Evolutionary conservation across 768 basidiomycete species (phyloP).

Genomic region (Russula sp.): DNA sequence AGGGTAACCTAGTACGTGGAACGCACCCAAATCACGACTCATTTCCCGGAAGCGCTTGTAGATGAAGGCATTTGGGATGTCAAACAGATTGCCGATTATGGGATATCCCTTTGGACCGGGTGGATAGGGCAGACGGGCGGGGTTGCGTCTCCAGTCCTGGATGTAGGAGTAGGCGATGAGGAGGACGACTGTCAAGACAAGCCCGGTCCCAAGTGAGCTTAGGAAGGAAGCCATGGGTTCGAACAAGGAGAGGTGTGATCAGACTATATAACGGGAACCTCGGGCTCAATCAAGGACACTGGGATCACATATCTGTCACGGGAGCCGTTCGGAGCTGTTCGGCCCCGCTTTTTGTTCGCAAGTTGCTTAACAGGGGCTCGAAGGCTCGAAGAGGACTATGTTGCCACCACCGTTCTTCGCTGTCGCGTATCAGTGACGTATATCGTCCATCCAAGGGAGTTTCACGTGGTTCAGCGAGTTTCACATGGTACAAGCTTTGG

Average conservation of each 20-base stretch:
- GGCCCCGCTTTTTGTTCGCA: too few relatives aligned
- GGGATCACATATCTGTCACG: too few relatives aligned
- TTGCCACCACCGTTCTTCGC: too few relatives aligned
- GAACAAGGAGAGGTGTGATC: not conserved
- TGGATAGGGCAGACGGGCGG: conserved; percentile 29
- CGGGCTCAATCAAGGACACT: too few relatives aligned
- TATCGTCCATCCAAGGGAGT: too few relatives aligned
- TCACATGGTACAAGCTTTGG: too few relatives aligned
- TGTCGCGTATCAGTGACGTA: too few relatives aligned
- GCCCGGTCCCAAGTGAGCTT: not conserved
- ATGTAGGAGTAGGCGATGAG: conserved; percentile 18
- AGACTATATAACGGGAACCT: not conserved
- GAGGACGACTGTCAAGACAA: conserved; percentile 12
- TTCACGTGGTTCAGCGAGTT: too few relatives aligned
- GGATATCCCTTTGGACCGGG: conserved; percentile 33
- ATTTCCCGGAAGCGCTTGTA: conserved; percentile 28
- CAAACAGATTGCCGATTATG: conserved; percentile 31
- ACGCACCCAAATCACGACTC: conserved; percentile 26
- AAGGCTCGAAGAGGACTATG: too few relatives aligned
- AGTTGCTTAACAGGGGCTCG: too few relatives aligned
- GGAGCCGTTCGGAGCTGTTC: too few relatives aligned
- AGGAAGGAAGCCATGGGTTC: conserved; percentile 18
- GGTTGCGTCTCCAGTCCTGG: conserved; percentile 26
- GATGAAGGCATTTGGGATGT: conserved; percentile 31
- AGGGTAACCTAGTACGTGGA: too few relatives aligned